A percentile compares a stretch with the other conserved stretches of the same genome.
These are phyloP conservation scores for Otatea glauca DNA, from an alignment of 176 grass and related monocot genomes.

Conservation along the genomic window DNA sequence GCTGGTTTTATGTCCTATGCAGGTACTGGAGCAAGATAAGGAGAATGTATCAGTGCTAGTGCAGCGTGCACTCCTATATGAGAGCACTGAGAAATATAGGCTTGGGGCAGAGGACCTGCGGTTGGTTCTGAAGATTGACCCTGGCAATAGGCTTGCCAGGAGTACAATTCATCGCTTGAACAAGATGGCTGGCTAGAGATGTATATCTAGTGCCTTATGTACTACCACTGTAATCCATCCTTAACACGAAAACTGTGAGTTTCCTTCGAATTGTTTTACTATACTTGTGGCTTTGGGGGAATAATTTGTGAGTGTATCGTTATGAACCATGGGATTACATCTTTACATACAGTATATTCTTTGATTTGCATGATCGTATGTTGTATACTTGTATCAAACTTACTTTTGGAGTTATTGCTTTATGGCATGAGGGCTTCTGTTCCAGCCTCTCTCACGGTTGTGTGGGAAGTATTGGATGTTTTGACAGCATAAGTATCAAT, in stretches of 20 bases:
- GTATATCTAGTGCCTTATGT: conserved; percentile 40
- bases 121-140: conserved; percentile 97
- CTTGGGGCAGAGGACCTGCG: conserved; percentile 92
- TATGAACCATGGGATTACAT: conserved; percentile 33
- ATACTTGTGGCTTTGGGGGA: conserved; percentile 46
- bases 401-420: conserved; percentile 36
- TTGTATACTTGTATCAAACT: conserved; percentile 40
- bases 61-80: conserved; percentile 93
- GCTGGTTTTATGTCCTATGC: conserved; percentile 38
- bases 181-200: conserved; percentile 91
- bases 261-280: conserved; percentile 48
- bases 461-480: neutral
- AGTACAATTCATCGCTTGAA: conserved; percentile 93
- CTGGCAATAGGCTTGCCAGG: conserved; percentile 87
- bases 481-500: conserved; percentile 4
- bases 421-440: neutral
- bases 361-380: conserved; percentile 59
- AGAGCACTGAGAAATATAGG: conserved; percentile 95
- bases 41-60: conserved; percentile 78
- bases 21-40: conserved; percentile 84
- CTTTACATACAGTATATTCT: conserved; percentile 52
- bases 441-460: neutral
- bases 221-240: conserved; percentile 47
- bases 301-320: conserved; percentile 44
- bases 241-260: conserved; percentile 42